These are phyloP conservation scores for Pontederia crassipes DNA, from an alignment of 176 grass and related monocot species.

Conservation along the genomic window DNA sequence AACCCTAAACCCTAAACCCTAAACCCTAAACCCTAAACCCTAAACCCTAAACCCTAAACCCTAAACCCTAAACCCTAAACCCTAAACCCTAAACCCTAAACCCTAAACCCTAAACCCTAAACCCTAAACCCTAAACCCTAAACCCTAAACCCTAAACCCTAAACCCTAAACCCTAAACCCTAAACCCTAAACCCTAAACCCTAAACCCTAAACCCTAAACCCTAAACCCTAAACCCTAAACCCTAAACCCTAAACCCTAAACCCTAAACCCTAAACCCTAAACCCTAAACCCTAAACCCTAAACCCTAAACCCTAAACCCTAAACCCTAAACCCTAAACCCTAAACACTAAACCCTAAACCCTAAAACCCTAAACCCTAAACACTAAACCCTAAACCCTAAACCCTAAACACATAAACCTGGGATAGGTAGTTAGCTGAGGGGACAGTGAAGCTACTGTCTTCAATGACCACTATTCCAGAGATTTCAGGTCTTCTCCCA, in stretches of 20 bases:
- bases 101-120: constrained; percentile 7
- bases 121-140: constrained; percentile 7
- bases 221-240: constrained; percentile 12
- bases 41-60: constrained; percentile 12
- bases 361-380: constrained; percentile 16
- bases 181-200: constrained; percentile 17
- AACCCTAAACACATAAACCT: constrained; percentile 3
- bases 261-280: constrained; percentile 17
- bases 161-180: constrained; percentile 16
- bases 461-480: no score
- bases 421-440: no score
- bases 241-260: constrained; percentile 14
- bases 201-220: constrained; percentile 13
- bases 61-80: constrained; percentile 10
- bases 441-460: no score
- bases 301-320: constrained; percentile 9
- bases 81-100: constrained; percentile 2
- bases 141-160: constrained; percentile 14
- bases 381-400: constrained; percentile 7
- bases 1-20: constrained; percentile 16
- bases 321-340: constrained; percentile 10
- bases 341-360: constrained; percentile 10
- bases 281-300: constrained; percentile 17
- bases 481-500: no score
- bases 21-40: constrained; percentile 13